Conservation (phyloP, 345 rosid species). For the Pseudoturritis turrita region DNA sequence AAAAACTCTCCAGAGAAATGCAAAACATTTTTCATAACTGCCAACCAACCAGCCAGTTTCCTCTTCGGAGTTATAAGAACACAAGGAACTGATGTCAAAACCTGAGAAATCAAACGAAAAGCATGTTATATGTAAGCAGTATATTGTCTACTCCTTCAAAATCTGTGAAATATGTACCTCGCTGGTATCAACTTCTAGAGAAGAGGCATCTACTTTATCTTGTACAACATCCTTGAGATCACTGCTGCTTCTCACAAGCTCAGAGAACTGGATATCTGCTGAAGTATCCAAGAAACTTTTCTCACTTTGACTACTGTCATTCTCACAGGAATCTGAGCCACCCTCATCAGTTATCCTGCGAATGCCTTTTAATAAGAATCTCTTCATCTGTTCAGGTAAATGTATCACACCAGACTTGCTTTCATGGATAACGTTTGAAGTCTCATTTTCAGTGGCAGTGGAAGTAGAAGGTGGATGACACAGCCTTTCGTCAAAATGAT, state of each 20-base stretch:
- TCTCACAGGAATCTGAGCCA: slow-evolving; percentile 59
- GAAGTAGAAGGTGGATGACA: slow-evolving; percentile 60
- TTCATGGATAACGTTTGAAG: slow-evolving; percentile 41
- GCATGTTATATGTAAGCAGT: slow-evolving; percentile 14
- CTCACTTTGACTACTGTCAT: slow-evolving; percentile 46
- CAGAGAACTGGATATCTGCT: slow-evolving; percentile 40
- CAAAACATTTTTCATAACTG: slow-evolving; percentile 75
- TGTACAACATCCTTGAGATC: slow-evolving; percentile 55
- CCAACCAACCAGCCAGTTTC: slow-evolving; percentile 83
- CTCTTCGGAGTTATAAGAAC: slow-evolving; percentile 88
- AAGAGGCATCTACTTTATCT: slow-evolving; percentile 57
- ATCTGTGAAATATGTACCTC: slow-evolving; percentile 46
- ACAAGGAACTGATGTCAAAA: slow-evolving; percentile 67
- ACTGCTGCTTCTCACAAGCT: slow-evolving; percentile 49
- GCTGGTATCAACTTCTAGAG: slow-evolving; percentile 63
- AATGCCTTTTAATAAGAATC: slow-evolving; percentile 75
- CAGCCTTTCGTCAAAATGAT: slow-evolving; percentile 83
- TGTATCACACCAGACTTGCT: slow-evolving; percentile 69
- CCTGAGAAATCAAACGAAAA: slow-evolving; percentile 47
- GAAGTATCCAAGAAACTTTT: slow-evolving; percentile 47
- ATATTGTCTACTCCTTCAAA: slow-evolving; percentile 14
- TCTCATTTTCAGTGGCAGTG: slow-evolving; percentile 41
- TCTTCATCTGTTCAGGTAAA: slow-evolving; percentile 97
- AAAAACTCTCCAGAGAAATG: slow-evolving; percentile 88
- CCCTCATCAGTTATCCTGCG: slow-evolving; percentile 80